Base-by-base conservation (phyloP, 208 protist species). In the Crithidia bombi region DNA sequence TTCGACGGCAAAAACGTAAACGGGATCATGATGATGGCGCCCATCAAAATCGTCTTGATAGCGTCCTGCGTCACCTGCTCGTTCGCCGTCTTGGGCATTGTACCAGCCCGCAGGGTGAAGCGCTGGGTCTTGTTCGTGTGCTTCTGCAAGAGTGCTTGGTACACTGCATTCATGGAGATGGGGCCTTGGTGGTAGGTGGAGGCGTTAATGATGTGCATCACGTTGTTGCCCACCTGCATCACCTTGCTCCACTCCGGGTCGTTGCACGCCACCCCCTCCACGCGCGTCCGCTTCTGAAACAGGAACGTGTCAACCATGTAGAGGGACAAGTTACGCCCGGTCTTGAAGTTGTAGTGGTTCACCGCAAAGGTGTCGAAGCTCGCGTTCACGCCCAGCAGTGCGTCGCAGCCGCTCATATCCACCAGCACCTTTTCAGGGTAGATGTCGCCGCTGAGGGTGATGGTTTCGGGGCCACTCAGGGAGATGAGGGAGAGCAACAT, bases 1-100 rank as follows among this genome's bases (percentile, higher is more conserved):
- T 79, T 91, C 19, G 86, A 82, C 4, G 87, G 83, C 35, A 92
- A 50, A 59, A 90, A 87, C 6, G 76, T 82, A 64, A 93, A 90
- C 17, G 83, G 89, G 33, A 90, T 81, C 68, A 90, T 79, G 21
- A 92, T 75, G 32, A 90, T 70, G 25, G 64, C 66, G 23, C 66
- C 78, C 38, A 79, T 75, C 28, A 64, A 35, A 19, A 71, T 73
- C 19, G 58, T 65, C 28, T 57, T 50, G 35, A 73, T 73, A 36
- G 67, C 55, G 63, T 82, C 65, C 56, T 75, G 51, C 39, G 43
- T 78, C 23, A 56, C 55, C 38, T 64, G 17, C 50, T 73, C 65
- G n/a, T 54, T 70, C 30, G 15, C 33, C 35, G 66, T 72, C 5
- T 44, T n/a, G 11, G 73, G 73, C 73, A 78, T 68, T 41, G 49